Evolutionary conservation across 2,329 filamentous ascomycete species (phyloP).

Genomic region (Colletotrichum sp.): DNA sequence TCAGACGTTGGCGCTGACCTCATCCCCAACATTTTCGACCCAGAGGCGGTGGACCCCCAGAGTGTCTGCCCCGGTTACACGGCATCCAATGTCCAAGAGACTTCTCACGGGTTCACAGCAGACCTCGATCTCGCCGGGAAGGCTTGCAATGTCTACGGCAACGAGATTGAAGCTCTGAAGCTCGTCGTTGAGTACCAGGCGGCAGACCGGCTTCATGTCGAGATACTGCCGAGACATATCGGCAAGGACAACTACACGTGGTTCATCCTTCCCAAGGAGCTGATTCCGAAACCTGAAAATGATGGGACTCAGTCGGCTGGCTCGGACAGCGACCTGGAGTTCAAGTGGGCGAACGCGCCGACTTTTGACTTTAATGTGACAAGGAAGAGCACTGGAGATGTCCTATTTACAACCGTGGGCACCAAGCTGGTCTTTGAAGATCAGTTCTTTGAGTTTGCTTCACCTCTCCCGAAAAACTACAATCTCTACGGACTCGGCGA

Average conservation of each 20-base stretch:
- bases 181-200: conserved; percentile 73
- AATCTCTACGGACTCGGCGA: conserved; percentile 80
- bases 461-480: conserved; percentile 70
- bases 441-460: conserved; percentile 78
- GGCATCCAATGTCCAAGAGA: conserved; percentile 63
- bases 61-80: conserved; percentile 70
- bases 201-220: conserved; percentile 69
- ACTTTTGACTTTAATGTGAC: conserved; percentile 73
- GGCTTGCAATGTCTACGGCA: conserved; percentile 80
- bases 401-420: conserved; percentile 70
- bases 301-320: conserved; percentile 24
- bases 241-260: conserved; percentile 66
- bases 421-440: conserved; percentile 74
- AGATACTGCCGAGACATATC: conserved; percentile 71
- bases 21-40: conserved; percentile 11
- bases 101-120: conserved; percentile 65
- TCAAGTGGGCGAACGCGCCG: conserved; percentile 57
- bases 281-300: conserved; percentile 60
- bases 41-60: conserved; percentile 9
- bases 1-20: conserved; percentile 3
- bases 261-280: conserved; percentile 68
- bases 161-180: conserved; percentile 70
- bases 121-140: conserved; percentile 71
- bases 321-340: conserved; percentile 54
- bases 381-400: conserved; percentile 64